These are phyloP conservation scores for Periconia sp. DNA, from an alignment of 2,329 filamentous ascomycete species.

Conservation along the genomic window DNA sequence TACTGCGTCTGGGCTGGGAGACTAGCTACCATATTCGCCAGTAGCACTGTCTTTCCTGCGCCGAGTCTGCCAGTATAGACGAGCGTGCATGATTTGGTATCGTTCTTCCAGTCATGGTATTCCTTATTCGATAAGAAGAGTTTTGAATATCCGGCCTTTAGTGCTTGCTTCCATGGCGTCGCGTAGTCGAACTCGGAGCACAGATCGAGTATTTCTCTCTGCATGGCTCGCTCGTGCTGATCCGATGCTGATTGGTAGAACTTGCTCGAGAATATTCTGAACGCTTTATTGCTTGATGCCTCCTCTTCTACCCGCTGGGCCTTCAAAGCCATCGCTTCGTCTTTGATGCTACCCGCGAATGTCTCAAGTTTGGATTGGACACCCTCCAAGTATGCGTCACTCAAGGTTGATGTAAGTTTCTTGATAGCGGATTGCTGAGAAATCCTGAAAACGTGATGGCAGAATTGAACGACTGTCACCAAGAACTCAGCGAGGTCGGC, in stretches of 20 bases:
- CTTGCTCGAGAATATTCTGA: too few species aligned
- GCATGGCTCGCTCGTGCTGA: constrained; percentile 20
- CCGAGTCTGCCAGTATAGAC: constrained; percentile 48
- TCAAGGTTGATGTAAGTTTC: constrained; percentile 36
- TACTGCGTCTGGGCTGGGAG: constrained; percentile 4
- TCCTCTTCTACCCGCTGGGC: neutral
- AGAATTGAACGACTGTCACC: constrained; percentile 47
- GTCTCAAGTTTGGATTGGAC: constrained; percentile 40
- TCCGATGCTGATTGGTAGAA: too few species aligned
- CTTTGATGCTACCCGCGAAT: constrained; percentile 46
- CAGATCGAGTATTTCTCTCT: constrained; percentile 26
- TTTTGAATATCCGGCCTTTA: constrained; percentile 43
- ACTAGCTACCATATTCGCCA: constrained; percentile 48
- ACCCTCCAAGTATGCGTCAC: constrained; percentile 36
- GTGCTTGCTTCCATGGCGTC: constrained; percentile 48
- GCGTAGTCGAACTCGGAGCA: constrained; percentile 50
- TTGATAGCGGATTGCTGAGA: constrained; percentile 39
- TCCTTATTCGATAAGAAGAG: constrained; percentile 5
- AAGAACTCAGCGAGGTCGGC: constrained; percentile 48
- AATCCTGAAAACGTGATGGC: constrained; percentile 41
- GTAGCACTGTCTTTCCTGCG: constrained; percentile 51
- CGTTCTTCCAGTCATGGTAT: constrained; percentile 34
- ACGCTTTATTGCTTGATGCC: constrained; percentile 27
- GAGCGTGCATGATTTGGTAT: constrained; percentile 32
- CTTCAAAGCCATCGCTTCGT: constrained; percentile 29